Conservation (phyloP, 1,284 basidiomycete species). For the Tylopilus sp. region DNA sequence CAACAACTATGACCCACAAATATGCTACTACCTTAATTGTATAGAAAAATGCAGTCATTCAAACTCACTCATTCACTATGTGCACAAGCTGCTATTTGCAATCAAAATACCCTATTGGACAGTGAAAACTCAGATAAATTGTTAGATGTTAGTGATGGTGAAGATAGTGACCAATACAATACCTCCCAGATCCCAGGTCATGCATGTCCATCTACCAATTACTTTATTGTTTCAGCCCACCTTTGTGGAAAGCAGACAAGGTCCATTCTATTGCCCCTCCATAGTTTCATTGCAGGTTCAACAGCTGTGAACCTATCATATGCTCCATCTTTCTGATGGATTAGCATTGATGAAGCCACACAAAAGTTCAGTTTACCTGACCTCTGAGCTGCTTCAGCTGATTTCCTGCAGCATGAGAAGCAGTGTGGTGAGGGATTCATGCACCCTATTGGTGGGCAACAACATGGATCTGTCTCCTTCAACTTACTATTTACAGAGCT, state of each 20-base stretch:
- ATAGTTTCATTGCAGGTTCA: neutral
- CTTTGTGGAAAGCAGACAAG: neutral
- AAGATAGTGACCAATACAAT: too few relatives aligned
- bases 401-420: neutral
- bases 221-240: neutral
- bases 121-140: too few relatives aligned
- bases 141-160: too few relatives aligned
- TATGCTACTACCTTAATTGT: constrained; percentile 40
- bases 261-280: neutral
- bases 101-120: too few relatives aligned
- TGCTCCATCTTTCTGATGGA: neutral
- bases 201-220: neutral
- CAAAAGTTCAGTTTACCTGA: neutral
- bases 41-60: constrained; percentile 29
- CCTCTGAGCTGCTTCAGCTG: neutral
- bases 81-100: too few relatives aligned
- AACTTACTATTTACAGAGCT: neutral
- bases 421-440: neutral
- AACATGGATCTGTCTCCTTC: neutral
- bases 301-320: constrained; percentile 8
- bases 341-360: neutral
- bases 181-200: too few relatives aligned
- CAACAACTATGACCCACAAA: constrained; percentile 43
- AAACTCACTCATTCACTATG: neutral
- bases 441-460: neutral